Conservation (phyloP, 169 alveolate species). For the Plasmodium billcollinsi region DNA sequence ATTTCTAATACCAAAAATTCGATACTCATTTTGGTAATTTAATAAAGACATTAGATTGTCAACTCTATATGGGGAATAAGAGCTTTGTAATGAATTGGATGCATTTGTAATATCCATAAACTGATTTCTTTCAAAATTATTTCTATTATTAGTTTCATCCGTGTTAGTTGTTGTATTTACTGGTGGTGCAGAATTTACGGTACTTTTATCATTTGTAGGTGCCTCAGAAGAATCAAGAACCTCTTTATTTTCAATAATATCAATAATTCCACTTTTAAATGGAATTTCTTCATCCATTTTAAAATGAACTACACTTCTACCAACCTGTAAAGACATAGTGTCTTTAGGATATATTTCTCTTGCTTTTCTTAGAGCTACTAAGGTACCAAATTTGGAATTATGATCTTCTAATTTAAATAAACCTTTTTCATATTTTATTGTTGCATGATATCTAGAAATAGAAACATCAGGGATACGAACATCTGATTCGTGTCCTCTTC, state of each 20-base stretch:
- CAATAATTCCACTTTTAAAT: constrained; percentile 55
- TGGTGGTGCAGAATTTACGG: constrained; percentile 21
- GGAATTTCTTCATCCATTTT: constrained; percentile 79
- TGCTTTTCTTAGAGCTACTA: constrained; percentile 92
- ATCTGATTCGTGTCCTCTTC: constrained; percentile 99
- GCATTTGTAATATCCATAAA: constrained; percentile 40
- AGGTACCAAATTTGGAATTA: constrained; percentile 98
- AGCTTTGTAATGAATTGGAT: constrained; percentile 35
- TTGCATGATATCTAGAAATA: constrained; percentile 97
- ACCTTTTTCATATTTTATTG: constrained; percentile 91
- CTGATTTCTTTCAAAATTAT: constrained; percentile 41
- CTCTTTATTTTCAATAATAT: constrained; percentile 72
- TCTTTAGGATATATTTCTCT: constrained; percentile 77
- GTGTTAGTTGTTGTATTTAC: background rate
- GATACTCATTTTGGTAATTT: constrained; percentile 68
- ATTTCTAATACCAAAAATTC: constrained; percentile 70
- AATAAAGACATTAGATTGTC: constrained; percentile 54
- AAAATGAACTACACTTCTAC: constrained; percentile 83
- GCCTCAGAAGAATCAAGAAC: constrained; percentile 45
- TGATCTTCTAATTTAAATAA: constrained; percentile 96
- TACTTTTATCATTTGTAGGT: constrained; percentile 57
- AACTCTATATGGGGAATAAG: constrained; percentile 39
- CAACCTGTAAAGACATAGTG: constrained; percentile 86
- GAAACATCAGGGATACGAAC: constrained; percentile 98
- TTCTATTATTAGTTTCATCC: constrained; percentile 18